These are phyloP conservation scores for Shiraia bambusicola DNA, from an alignment of 2,329 filamentous ascomycete genomes.

Conservation along the genomic window DNA sequence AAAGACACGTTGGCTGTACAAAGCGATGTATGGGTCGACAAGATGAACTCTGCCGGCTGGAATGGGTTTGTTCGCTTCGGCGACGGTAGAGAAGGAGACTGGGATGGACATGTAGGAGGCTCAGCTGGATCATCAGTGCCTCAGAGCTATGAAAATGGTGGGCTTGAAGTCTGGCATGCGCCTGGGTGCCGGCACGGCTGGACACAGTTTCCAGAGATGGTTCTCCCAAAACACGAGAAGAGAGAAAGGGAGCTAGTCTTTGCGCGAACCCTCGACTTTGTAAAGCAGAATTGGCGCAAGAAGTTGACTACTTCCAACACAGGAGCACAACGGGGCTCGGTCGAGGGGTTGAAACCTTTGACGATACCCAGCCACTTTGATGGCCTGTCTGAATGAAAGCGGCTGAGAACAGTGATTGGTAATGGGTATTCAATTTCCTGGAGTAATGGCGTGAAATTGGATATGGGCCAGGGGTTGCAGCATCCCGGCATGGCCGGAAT, in stretches of 20 bases:
- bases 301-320: constrained; percentile 19
- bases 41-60: constrained; percentile 39
- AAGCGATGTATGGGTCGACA: constrained; percentile 47
- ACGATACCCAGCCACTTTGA: constrained; percentile 17
- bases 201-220: constrained; percentile 47
- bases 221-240: constrained; percentile 43
- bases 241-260: constrained; percentile 42
- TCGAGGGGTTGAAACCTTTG: constrained; percentile 21
- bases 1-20: constrained; percentile 46
- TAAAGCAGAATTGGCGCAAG: constrained; percentile 40
- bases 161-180: constrained; percentile 45
- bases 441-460: too few species aligned
- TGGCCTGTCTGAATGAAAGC: constrained; percentile 3
- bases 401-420: too few species aligned
- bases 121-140: constrained; percentile 14
- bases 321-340: constrained; percentile 5
- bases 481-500: too few species aligned
- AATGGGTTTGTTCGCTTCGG: constrained; percentile 38
- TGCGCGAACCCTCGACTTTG: constrained; percentile 39
- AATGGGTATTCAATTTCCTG: too few species aligned
- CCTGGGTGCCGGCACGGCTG: constrained; percentile 44
- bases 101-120: constrained; percentile 28
- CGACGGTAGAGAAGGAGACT: constrained; percentile 35
- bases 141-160: constrained; percentile 25
- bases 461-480: too few species aligned